A percentile compares a stretch with the other conserved stretches of the same genome.
These are phyloP conservation scores for Chlorencoelia australis DNA, from an alignment of 2,329 filamentous ascomycete genomes.

Conservation along the genomic window DNA sequence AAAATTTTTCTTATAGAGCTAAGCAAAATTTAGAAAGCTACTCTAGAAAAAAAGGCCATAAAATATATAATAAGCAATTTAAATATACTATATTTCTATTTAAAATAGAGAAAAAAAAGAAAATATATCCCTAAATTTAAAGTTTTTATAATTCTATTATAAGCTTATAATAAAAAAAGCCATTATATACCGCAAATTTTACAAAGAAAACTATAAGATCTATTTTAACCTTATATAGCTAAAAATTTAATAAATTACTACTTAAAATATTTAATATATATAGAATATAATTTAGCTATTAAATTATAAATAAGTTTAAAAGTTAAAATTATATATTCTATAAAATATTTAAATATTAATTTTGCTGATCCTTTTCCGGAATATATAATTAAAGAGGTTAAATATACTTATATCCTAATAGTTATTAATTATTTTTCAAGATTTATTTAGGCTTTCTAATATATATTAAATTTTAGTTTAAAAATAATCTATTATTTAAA, in stretches of 20 bases:
- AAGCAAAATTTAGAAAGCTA: neutral
- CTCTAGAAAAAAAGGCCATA: neutral
- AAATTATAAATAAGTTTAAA: neutral
- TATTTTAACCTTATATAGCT: neutral
- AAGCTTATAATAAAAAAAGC: neutral
- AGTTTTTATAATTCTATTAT: neutral
- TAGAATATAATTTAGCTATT: neutral
- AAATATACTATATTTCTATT: neutral
- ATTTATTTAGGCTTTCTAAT: neutral
- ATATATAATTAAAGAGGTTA: neutral
- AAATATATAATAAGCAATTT: neutral
- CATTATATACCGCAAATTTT: neutral
- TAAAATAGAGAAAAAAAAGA: neutral
- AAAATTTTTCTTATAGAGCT: neutral
- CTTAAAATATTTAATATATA: neutral
- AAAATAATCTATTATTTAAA: neutral
- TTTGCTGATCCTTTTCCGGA: neutral
- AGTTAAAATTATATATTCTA: neutral
- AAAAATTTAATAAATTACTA: neutral
- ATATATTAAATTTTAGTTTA: neutral
- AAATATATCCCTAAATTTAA: neutral
- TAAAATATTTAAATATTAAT: neutral
- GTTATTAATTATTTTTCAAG: neutral
- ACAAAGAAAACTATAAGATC: neutral
- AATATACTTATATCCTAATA: neutral